A percentile compares a stretch with the other conserved stretches of the same genome.
Evolutionary conservation across 139 green algal genomes (phyloP).

Genomic region (Tetradesmus obliquus): DNA sequence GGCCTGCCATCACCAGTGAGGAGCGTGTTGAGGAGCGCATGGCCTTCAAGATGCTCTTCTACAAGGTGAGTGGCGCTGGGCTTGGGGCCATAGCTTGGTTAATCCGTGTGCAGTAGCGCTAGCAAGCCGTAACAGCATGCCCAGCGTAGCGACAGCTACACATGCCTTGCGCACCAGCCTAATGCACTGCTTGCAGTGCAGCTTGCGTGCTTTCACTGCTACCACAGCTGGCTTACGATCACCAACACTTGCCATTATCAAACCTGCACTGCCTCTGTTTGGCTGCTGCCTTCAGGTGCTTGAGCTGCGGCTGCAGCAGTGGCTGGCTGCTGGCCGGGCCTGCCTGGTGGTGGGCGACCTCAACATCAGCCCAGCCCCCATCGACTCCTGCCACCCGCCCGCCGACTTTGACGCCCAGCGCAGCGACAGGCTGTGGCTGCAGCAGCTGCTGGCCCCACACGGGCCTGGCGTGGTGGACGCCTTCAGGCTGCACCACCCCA

Average conservation of each 20-base stretch:
- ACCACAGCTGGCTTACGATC: not conserved
- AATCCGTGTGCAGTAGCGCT: not conserved
- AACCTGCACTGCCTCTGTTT: not conserved
- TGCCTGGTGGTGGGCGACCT: constrained; percentile 61
- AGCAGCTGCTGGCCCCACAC: constrained; percentile 41
- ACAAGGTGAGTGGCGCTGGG: constrained; percentile 27
- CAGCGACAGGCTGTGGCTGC: constrained; percentile 62
- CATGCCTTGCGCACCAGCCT: not conserved
- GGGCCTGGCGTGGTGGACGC: constrained; percentile 56
- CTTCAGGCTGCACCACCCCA: constrained; percentile 69
- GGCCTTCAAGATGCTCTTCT: constrained; percentile 56
- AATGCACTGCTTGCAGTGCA: not conserved
- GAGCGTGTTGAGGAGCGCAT: constrained; percentile 59
- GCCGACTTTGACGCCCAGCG: constrained; percentile 17
- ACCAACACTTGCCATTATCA: not conserved
- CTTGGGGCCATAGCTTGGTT: not conserved
- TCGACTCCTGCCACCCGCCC: constrained; percentile 53
- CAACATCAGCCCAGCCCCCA: constrained; percentile 72
- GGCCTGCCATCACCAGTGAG: constrained; percentile 61
- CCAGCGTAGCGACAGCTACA: not conserved
- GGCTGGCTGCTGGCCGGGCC: not conserved
- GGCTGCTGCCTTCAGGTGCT: not conserved
- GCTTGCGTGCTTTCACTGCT: not conserved
- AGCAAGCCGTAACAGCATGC: not conserved
- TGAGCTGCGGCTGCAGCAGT: constrained; percentile 28